These are phyloP conservation scores for Exophiala aquamarina DNA, from an alignment of 2,329 filamentous ascomycete species.

Conservation along the genomic window DNA sequence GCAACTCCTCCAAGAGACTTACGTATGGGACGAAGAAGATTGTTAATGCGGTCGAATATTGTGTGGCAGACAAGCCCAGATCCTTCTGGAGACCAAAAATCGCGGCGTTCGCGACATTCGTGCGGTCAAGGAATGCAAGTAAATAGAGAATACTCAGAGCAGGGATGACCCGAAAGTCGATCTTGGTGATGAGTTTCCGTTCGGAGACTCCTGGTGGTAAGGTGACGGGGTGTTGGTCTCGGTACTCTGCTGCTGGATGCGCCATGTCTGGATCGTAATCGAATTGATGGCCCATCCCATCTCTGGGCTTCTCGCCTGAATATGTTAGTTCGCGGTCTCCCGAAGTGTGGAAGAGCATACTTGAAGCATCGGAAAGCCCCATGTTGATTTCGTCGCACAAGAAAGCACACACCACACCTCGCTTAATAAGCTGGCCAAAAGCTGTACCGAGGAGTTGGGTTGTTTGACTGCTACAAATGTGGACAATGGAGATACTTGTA, in stretches of 20 bases:
- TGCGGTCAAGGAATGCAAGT: constrained; percentile 43
- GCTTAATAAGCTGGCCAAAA: no score
- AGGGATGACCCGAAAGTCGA: constrained; percentile 71
- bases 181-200: constrained; percentile 64
- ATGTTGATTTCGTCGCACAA: no score
- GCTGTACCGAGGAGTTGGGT: no score
- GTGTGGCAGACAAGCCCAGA: constrained; percentile 54
- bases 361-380: no score
- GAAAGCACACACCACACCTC: no score
- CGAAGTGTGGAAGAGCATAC: no score
- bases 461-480: no score
- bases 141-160: constrained; percentile 69
- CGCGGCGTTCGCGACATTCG: constrained; percentile 78
- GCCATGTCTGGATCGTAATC: constrained; percentile 29
- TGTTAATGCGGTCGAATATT: constrained; percentile 74
- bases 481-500: neutral
- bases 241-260: constrained; percentile 25
- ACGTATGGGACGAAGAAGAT: constrained; percentile 83
- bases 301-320: constrained; percentile 21
- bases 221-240: constrained; percentile 13
- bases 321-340: no score
- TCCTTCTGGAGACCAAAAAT: constrained; percentile 66
- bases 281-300: constrained; percentile 14
- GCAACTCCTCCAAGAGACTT: constrained; percentile 45
- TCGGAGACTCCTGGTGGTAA: constrained; percentile 41